A percentile compares a stretch with the other conserved stretches of the same genome.
Evolutionary conservation across 2,329 filamentous ascomycete genomes (phyloP).

Genomic region (Exophiala xenobiotica): DNA sequence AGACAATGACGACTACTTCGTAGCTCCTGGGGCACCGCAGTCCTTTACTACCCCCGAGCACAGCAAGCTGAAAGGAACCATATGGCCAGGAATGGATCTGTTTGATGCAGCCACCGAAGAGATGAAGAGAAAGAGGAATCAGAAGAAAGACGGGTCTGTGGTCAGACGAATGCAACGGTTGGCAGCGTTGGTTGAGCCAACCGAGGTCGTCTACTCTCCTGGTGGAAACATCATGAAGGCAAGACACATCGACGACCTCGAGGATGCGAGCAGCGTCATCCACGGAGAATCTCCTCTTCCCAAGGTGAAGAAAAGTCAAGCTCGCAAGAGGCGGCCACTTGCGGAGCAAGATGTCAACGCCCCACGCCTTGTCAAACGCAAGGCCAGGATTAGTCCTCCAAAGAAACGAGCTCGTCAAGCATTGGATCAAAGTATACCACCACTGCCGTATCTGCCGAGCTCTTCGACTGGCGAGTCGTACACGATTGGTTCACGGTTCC

Average conservation of each 20-base stretch:
- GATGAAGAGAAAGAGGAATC: slow-evolving; percentile 51
- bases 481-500: slow-evolving; percentile 26
- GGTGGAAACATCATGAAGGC: slow-evolving; percentile 44
- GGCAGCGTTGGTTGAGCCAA: slow-evolving; percentile 46
- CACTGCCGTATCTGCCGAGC: slow-evolving; percentile 29
- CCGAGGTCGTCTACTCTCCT: slow-evolving; percentile 49
- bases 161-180: slow-evolving; percentile 48
- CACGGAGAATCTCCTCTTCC: slow-evolving; percentile 46
- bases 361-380: slow-evolving; percentile 33
- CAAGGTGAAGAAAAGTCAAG: slow-evolving; percentile 35
- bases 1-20: slow-evolving; percentile 10
- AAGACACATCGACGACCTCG: slow-evolving; percentile 49
- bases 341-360: slow-evolving; percentile 37
- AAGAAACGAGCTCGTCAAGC: slow-evolving; percentile 17
- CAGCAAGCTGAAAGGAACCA: slow-evolving; percentile 46
- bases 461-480: slow-evolving; percentile 26
- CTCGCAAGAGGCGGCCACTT: slow-evolving; percentile 37
- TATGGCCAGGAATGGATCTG: slow-evolving; percentile 53
- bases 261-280: slow-evolving; percentile 48
- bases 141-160: slow-evolving; percentile 50
- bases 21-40: slow-evolving; percentile 4
- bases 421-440: slow-evolving; percentile 20
- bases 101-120: slow-evolving; percentile 52
- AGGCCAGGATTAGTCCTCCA: slow-evolving; percentile 27
- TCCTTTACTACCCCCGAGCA: slow-evolving; percentile 33